Evolutionary conservation across 495 filamentous ascomycete species (phyloP).

Genomic region (Penicillium argentinense): DNA sequence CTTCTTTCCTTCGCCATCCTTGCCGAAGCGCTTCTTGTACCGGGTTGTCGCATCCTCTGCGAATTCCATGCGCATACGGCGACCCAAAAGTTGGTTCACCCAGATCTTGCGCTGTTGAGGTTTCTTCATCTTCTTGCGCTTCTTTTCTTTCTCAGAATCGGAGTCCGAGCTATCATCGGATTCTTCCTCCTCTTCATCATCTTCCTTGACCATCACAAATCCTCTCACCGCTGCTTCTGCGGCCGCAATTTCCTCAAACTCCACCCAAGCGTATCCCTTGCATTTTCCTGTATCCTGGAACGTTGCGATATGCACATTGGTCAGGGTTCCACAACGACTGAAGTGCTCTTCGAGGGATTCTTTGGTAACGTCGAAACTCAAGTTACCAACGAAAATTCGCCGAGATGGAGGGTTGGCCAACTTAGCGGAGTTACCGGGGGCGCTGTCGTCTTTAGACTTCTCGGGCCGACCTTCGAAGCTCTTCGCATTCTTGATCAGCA

Average conservation of each 20-base stretch:
- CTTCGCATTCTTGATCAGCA: slow-evolving; percentile 89
- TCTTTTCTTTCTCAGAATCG: slow-evolving; percentile 28
- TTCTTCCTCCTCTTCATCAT: slow-evolving; percentile 58
- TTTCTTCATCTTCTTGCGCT: slow-evolving; percentile 49
- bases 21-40: slow-evolving; percentile 92
- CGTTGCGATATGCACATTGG: slow-evolving; percentile 80
- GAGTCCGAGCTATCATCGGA: slow-evolving; percentile 34
- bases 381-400: slow-evolving; percentile 89
- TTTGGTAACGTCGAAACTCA: slow-evolving; percentile 80
- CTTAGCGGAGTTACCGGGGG: slow-evolving; percentile 28
- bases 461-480: slow-evolving; percentile 78
- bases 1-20: slow-evolving; percentile 52
- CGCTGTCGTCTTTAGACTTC: slow-evolving; percentile 49
- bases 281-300: slow-evolving; percentile 98
- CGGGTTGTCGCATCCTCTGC: slow-evolving; percentile 84
- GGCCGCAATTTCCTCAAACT: slow-evolving; percentile 75
- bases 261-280: slow-evolving; percentile 95
- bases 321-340: slow-evolving; percentile 73
- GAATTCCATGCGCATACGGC: slow-evolving; percentile 83
- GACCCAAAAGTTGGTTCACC: slow-evolving; percentile 76
- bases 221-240: slow-evolving; percentile 80
- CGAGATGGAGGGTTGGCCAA: slow-evolving; percentile 63
- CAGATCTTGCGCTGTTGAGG: slow-evolving; percentile 69
- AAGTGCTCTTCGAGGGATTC: slow-evolving; percentile 80
- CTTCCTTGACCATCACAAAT: slow-evolving; percentile 64